Base-by-base conservation (phyloP, 2,329 filamentous ascomycete genomes). In the Lasiodiplodia sp. region DNA sequence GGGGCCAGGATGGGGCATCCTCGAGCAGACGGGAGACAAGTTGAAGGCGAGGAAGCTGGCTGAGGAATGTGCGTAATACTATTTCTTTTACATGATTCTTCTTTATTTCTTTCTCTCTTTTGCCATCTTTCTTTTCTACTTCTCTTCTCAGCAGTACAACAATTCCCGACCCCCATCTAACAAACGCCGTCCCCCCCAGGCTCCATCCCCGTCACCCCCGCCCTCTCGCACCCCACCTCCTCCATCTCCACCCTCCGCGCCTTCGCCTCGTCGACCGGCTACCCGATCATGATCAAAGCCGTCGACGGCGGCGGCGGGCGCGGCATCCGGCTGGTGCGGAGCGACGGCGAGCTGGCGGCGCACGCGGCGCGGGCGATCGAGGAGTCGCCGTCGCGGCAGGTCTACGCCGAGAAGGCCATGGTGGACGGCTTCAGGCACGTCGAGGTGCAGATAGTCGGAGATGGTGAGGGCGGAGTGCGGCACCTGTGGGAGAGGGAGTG, bases 231-330 rank as follows among this genome's bases (percentile, higher is more conserved):
- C 0, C 80, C 86, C 0, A 86, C 85, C 0, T 78, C 76, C 10
- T 75, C 75, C 18, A 71, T 84, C 0, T 76, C 80, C 31, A 78
- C 83, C 5, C 81, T 87, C 4, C 74, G 77, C 3, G 53, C 66
- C 0, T 94, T 94, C 73, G 94, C 92, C 76, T 84, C 74, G 2
- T 58, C 78, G 25, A 78, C 82, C 16, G 85, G 85, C 1, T 85
- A 84, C 55, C 87, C 87, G 0, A 80, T 89, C 53, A 88, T 89
- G 85, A 79, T 90, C 55, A 90, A 90, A 73, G 88, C 88, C n/a
- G 85, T 89, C 3, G 88, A 89, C 74, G 87, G 87, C 1, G 88
- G 88, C 16, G 88, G 87, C 2, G 88, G 88, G 0, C 78, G 87
- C 18, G 88, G 88, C 0, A 89, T 90, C 56, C 82, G 88, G 6